Evolutionary conservation across 441 rosid species (phyloP).

Genomic region (Melastoma candidum): DNA sequence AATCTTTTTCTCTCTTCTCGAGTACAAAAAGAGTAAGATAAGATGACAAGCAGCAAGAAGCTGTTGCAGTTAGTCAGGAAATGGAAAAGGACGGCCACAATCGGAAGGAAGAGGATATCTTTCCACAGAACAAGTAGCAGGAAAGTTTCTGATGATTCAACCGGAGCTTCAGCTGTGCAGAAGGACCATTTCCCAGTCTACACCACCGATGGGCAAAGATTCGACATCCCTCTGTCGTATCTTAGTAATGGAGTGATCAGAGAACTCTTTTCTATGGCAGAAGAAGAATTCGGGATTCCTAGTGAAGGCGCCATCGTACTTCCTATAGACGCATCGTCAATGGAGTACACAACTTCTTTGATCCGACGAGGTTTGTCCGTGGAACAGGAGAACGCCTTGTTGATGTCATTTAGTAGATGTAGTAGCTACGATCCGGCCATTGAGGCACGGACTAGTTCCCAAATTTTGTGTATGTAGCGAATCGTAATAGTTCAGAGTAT

Average conservation of each 20-base stretch:
- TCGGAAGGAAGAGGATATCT: neutral
- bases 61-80: neutral
- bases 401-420: neutral
- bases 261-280: neutral
- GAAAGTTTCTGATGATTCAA: neutral
- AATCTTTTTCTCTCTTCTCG: neutral
- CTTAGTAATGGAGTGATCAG: neutral
- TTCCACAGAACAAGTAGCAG: neutral
- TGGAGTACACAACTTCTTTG: slow-evolving; percentile 1
- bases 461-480: too few species aligned
- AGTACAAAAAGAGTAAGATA: neutral
- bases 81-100: neutral
- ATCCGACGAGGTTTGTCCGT: neutral
- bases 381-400: slow-evolving; percentile 8
- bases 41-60: slow-evolving; percentile 7
- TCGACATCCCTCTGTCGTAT: slow-evolving; percentile 3
- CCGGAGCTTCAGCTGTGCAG: neutral
- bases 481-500: too few species aligned
- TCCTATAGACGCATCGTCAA: neutral
- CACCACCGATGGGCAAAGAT: neutral
- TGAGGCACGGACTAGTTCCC: too few species aligned
- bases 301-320: neutral
- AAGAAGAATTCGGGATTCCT: slow-evolving; percentile 1
- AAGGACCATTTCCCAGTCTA: slow-evolving; percentile 6
- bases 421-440: slow-evolving; percentile 1